Conservation (phyloP, 495 filamentous ascomycete species). For the Penicillium malachiteum region DNA sequence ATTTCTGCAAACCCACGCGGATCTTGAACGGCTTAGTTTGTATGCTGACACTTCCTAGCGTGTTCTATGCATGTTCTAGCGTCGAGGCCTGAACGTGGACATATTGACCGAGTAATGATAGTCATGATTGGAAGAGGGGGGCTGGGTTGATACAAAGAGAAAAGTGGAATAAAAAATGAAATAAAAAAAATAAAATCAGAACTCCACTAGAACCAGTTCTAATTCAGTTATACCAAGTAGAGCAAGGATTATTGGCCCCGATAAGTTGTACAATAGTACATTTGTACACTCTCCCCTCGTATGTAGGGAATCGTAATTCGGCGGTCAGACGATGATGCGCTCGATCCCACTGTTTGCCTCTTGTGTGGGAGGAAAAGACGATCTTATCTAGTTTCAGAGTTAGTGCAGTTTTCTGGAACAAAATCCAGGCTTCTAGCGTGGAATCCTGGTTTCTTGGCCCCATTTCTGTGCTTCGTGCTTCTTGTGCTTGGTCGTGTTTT, state of each 20-base stretch:
- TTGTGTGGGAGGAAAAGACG: neutral
- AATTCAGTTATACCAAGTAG: neutral
- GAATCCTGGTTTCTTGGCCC: neutral
- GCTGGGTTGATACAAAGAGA: no score
- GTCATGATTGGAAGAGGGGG: conserved; percentile 4
- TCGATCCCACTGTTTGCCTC: conserved; percentile 5
- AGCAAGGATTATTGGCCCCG: no score
- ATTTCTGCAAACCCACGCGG: conserved; percentile 22
- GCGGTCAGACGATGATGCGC: conserved; percentile 22
- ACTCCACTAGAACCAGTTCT: no score
- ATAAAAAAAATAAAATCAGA: no score
- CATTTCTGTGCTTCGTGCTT: no score
- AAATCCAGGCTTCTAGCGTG: conserved; percentile 23
- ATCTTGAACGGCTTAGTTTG: conserved; percentile 22
- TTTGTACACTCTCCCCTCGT: no score
- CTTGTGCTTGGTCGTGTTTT: neutral
- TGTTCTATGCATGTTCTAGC: conserved; percentile 25
- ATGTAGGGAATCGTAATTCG: neutral
- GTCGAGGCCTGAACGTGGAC: conserved; percentile 1
- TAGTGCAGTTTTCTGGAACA: conserved; percentile 18
- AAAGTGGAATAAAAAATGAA: no score
- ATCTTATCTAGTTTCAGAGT: conserved; percentile 10
- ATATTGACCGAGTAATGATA: no score
- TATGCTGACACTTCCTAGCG: conserved; percentile 13
- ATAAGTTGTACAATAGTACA: no score